Evolutionary conservation across 345 rosid species (phyloP), one percentile per base, ranked within the genome.

Genomic region (Euphorbia tirucalli): DNA sequence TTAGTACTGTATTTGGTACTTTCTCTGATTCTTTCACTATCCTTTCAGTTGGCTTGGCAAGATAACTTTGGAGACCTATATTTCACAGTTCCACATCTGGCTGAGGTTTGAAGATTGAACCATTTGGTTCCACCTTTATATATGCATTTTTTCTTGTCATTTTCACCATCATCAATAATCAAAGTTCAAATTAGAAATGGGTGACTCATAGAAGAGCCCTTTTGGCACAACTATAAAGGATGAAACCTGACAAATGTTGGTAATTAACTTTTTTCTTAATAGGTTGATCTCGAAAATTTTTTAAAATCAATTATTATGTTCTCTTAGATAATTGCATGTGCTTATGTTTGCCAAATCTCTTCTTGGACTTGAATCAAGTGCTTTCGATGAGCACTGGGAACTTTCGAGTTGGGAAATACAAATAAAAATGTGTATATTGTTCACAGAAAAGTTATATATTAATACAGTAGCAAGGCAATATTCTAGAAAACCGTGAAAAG

Each of bases 1-100:
- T 11, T n/a, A n/a, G n/a, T 3, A 6, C 35, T 18, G 13, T 11
- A 19, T 52, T 66, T 57, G 71, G 66, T 65, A 56, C 65, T 73
- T 76, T 49, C 58, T 76, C 66, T 77, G 60, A 76, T 57, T 70
- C 30, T 52, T 15, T 30, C 65, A 27, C 30, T 28, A 30, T 19
- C 2, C 65, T 64, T 69, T 49, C 74, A 92, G 98, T 75, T 95
- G 99, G 99, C 99, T 95, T 15, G 98, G 98, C 74, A 95, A 90
- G 86, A 69, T 95, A 66, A 92, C 97, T 28, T 66, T 94, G 86
- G 97, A 94, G 80, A 94, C 98, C 9, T 94, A 94, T 76, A 92
- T 94, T 83, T 92, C 96, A 4, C 98, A 94, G 64, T 89, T 94
- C 76, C 98, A 92, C 80, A 94, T 94, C 83, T 94, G 98, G 98